Conservation (phyloP, 768 basidiomycete genomes). For the Cystofilobasidium macerans region DNA sequence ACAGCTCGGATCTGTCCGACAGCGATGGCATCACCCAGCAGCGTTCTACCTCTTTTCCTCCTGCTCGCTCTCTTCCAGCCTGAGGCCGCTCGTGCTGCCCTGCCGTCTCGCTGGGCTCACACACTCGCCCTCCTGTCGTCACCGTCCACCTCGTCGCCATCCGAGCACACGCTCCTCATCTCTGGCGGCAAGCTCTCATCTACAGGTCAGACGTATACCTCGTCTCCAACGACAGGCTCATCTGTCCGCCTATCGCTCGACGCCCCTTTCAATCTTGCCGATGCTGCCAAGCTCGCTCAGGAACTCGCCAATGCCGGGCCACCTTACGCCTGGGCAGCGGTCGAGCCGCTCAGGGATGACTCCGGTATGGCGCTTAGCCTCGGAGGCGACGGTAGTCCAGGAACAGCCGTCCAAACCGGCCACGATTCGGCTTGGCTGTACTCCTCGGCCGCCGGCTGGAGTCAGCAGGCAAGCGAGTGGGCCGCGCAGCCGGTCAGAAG, state of each 20-base stretch:
- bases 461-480: conserved; percentile 9
- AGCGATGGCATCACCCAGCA: background rate
- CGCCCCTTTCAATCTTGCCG: conserved; percentile 12
- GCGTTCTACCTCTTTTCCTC: background rate
- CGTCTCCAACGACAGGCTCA: conserved; percentile 9
- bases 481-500: conserved; percentile 16
- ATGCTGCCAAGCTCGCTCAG: background rate
- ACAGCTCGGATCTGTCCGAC: background rate
- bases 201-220: conserved; percentile 18
- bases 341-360: conserved; percentile 6
- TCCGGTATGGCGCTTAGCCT: background rate
- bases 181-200: conserved; percentile 15
- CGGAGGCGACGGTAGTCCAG: conserved; percentile 15
- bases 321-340: conserved; percentile 14
- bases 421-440: conserved; percentile 13
- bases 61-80: conserved; percentile 5
- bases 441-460: background rate
- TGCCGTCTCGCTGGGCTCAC: conserved; percentile 19
- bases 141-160: too few relatives aligned
- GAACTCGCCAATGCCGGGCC: background rate
- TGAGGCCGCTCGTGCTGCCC: background rate
- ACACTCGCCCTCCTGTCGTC: conserved; percentile 2
- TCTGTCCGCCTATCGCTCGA: conserved; percentile 10
- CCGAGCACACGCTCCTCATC: conserved; percentile 11
- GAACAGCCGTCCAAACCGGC: conserved; percentile 8